Evolutionary conservation across 805 yeast genomes (phyloP).

Genomic region (Saccharomyces kudriavzevii): DNA sequence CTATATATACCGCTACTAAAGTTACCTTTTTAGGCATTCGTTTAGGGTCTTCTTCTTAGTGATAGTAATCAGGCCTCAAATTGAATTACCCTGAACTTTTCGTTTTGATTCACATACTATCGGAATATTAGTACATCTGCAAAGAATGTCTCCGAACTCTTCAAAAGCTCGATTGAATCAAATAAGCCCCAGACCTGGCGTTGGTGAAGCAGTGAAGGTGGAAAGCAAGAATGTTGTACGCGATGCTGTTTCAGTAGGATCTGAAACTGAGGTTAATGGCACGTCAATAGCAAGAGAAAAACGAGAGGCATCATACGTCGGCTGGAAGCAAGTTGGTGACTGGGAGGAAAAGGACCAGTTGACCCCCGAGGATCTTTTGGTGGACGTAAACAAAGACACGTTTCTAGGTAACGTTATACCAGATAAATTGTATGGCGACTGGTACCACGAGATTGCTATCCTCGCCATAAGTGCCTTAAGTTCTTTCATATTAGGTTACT

Average conservation of each 20-base stretch:
- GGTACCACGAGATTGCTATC: constrained; percentile 84
- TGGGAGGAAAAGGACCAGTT: constrained; percentile 64
- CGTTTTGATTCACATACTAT: background rate
- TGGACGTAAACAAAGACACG: constrained; percentile 64
- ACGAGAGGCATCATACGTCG: constrained; percentile 56
- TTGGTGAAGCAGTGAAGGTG: background rate
- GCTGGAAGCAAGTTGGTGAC: constrained; percentile 93
- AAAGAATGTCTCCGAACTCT: background rate
- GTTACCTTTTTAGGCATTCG: background rate
- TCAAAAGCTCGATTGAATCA: background rate
- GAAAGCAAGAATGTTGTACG: constrained; percentile 6
- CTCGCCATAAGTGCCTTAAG: constrained; percentile 55
- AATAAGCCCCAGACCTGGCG: background rate
- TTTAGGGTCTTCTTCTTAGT: background rate
- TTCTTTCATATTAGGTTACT: constrained; percentile 73
- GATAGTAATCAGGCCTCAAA: background rate
- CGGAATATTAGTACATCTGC: background rate
- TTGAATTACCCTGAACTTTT: background rate
- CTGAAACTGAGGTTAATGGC: constrained; percentile 1
- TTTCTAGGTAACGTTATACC: constrained; percentile 68
- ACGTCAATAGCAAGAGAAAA: constrained; percentile 5
- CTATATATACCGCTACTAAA: background rate
- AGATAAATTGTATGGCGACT: constrained; percentile 77
- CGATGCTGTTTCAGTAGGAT: constrained; percentile 3
- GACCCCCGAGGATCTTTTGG: constrained; percentile 56